A percentile compares a stretch with the other conserved stretches of the same genome.
phyloP scores from a whole-genome alignment of 179 eudicot species.

The Amaranthus tricolor region DNA sequence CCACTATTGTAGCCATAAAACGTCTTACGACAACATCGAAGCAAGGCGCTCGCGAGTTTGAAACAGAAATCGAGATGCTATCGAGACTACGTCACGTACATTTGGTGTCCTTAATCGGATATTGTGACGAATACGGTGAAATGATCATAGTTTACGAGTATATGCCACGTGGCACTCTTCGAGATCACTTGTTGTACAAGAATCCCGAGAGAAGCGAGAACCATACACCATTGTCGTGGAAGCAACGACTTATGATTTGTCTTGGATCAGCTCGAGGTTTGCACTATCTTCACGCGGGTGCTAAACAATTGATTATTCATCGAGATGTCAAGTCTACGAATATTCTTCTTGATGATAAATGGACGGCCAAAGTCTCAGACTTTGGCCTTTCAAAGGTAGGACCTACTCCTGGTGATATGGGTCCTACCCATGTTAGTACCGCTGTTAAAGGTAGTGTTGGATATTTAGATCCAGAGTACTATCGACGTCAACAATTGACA shows the following conservation, averaged over 20 bases:
- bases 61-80: conserved; percentile 38
- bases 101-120: conserved; percentile 35
- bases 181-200: too few relatives aligned
- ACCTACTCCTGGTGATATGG: conserved; percentile 14
- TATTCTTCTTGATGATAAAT: conserved; percentile 33
- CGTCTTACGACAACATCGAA: not conserved
- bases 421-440: conserved; percentile 30
- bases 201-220: too few relatives aligned
- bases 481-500: too few relatives aligned
- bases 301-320: conserved; percentile 34
- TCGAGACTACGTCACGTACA: conserved; percentile 28
- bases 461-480: too few relatives aligned
- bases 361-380: conserved; percentile 44
- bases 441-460: too few relatives aligned
- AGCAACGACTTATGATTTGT: conserved; percentile 30
- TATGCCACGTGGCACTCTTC: too few relatives aligned
- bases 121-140: conserved; percentile 31
- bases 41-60: conserved; percentile 34
- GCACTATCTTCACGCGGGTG: conserved; percentile 37
- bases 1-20: conserved; percentile 24
- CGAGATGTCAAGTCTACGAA: conserved; percentile 45
- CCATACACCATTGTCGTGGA: conserved; percentile 39
- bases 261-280: conserved; percentile 35
- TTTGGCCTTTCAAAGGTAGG: conserved; percentile 43
- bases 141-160: conserved; percentile 31